Percentiles rank a stretch among this genome's conserved stretches.
phyloP scores from a whole-genome alignment of 192 early-diverging fungal genomes.

The Mortierella claussenii region DNA sequence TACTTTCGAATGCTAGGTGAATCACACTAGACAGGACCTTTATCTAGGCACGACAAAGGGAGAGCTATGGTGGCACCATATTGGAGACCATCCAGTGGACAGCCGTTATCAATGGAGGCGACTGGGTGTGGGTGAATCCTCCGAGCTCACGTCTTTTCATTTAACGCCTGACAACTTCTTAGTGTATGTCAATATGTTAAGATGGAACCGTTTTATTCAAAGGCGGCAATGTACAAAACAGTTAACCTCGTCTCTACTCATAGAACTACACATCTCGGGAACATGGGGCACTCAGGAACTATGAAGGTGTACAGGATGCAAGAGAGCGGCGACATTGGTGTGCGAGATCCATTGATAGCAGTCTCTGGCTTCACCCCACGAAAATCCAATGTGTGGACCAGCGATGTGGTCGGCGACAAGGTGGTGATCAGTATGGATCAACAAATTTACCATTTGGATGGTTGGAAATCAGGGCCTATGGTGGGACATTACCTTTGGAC shows the following conservation, averaged over 20 bases:
- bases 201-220: too few relatives aligned
- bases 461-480: constrained; percentile 10
- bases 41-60: constrained; percentile 11
- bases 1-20: too few relatives aligned
- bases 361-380: constrained; percentile 4
- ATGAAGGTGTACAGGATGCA: constrained; percentile 14
- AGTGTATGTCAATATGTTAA: constrained; percentile 31
- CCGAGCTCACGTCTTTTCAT: constrained; percentile 31
- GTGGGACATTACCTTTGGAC: constrained; percentile 10
- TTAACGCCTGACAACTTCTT: constrained; percentile 18
- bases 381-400: constrained; percentile 36
- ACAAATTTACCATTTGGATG: constrained; percentile 8
- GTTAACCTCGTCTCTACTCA: neutral
- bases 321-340: neutral
- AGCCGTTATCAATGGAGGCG: constrained; percentile 10
- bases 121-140: neutral
- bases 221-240: too few relatives aligned
- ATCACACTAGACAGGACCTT: neutral
- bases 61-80: constrained; percentile 5
- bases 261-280: constrained; percentile 37
- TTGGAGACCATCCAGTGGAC: neutral
- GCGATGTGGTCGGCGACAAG: constrained; percentile 8
- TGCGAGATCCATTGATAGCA: neutral
- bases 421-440: constrained; percentile 25
- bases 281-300: constrained; percentile 22